Base-by-base conservation (phyloP, 768 basidiomycete genomes). In the Boletus sensibilis region DNA sequence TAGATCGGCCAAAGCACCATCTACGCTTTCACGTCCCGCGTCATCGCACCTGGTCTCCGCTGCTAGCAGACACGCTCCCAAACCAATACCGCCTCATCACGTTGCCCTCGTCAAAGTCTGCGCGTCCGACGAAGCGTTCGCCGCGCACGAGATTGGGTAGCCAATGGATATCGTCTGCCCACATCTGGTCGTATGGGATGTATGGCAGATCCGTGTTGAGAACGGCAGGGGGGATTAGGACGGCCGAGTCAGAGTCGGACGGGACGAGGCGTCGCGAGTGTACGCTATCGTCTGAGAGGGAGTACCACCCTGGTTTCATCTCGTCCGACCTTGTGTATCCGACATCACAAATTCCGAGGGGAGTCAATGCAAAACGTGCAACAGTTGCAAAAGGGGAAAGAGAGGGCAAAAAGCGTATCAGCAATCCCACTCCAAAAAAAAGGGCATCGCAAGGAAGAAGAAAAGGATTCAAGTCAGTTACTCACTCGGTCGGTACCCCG, bases 261-360 rank as follows among this genome's bases (percentile, higher is more conserved):
- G 48, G 42, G 23, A 60, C 55, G 37, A 20, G 29, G 34, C 37
- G 39, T 2, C 54, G 49, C 50, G 50, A 57, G 31, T 63, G 46
- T 18, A 68, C n/a, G 11, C 67, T 68, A 0, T 61, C 61, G 14
- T 64, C 53, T 10, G 68, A 59, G 58, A 59, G 63, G 55, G 78
- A 72, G 66, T 91, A 93, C 92, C 92, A 95, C 64, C 84, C 68
- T 0, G 93, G 93, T 20, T 78, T 78, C 92, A 95, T 95, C 68
- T 95, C 93, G 33, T 94, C 92, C 0, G 88, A 84, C 63, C 92
- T 94, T 25, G 25, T 2, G n/a, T 33, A 27, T 38, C 20, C n/a
- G 20, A 3, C 18, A 25, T 27, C 53, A 11, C 23, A 25, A 25
- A 7, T 53, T 31, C 45, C 34, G 16, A 53, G 13, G 20, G 8